phyloP scores from a whole-genome alignment of 495 filamentous ascomycete species.

The Acidomyces sp. region DNA sequence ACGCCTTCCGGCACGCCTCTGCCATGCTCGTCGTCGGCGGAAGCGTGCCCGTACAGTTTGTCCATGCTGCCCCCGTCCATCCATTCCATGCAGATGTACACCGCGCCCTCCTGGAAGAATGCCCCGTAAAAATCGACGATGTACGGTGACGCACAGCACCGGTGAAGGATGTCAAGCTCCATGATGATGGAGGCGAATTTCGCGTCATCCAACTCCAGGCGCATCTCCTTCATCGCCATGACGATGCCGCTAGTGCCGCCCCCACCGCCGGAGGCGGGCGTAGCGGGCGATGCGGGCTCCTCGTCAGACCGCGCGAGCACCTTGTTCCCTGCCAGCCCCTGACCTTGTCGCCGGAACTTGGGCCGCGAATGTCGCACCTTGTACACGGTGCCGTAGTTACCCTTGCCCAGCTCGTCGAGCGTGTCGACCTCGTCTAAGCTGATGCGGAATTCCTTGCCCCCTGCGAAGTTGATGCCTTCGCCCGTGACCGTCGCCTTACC shows the following conservation, averaged over 20 bases:
- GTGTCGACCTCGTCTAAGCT: conserved; percentile 93
- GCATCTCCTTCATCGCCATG: conserved; percentile 99
- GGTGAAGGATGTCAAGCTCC: conserved; percentile 92
- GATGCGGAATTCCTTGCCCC: conserved; percentile 80
- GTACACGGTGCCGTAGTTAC: conserved; percentile 97
- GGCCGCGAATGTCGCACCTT: conserved; percentile 82
- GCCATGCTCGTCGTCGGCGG: too few species aligned
- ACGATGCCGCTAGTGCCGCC: conserved; percentile 44
- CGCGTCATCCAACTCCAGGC: conserved; percentile 89
- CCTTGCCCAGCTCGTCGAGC: conserved; percentile 89
- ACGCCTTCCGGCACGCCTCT: conserved; percentile 83
- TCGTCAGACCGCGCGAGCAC: conserved; percentile 4
- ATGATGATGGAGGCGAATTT: conserved; percentile 98
- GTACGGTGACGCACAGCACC: conserved; percentile 84
- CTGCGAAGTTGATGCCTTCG: conserved; percentile 81
- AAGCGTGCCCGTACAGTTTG: conserved; percentile 90
- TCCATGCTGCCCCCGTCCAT: conserved; percentile 99
- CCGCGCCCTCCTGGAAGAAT: conserved; percentile 97
- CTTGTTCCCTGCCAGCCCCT: conserved; percentile 53
- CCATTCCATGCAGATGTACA: conserved; percentile 98
- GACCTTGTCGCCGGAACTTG: conserved; percentile 61
- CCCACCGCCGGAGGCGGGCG: conserved; percentile 5
- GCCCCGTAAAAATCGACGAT: conserved; percentile 98
- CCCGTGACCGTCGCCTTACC: conserved; percentile 82
- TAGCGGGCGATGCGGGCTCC: conserved; percentile 17